phyloP scores from a whole-genome alignment of 148 eudicot genomes.

The Silene uniflora region DNA sequence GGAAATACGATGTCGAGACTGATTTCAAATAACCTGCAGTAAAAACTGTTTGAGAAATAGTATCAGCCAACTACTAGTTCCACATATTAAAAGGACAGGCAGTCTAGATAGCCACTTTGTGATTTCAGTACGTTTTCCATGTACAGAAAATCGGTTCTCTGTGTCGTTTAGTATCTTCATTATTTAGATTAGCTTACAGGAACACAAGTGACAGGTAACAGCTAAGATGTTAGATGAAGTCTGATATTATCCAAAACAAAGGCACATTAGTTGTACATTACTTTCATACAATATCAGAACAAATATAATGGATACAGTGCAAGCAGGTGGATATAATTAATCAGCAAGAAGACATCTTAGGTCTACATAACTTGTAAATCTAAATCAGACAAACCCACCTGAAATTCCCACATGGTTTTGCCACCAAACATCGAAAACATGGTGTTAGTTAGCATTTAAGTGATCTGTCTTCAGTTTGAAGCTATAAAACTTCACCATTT shows the following conservation, averaged over 20 bases:
- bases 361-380: not conserved
- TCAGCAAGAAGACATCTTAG: not conserved
- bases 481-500: conserved; percentile 17
- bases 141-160: too few species aligned
- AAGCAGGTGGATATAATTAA: too few species aligned
- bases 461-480: conserved; percentile 11
- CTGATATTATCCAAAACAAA: not conserved
- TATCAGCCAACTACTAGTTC: not conserved
- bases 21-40: too few species aligned
- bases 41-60: not conserved
- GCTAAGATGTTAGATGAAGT: too few species aligned
- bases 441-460: too few species aligned
- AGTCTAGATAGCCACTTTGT: too few species aligned
- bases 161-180: not conserved
- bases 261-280: not conserved
- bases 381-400: not conserved
- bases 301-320: not conserved
- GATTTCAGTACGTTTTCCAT: too few species aligned
- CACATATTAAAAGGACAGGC: not conserved
- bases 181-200: not conserved
- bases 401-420: too few species aligned
- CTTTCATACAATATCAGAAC: not conserved
- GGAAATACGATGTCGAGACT: too few species aligned
- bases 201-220: not conserved
- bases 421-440: too few species aligned